phyloP scores from a whole-genome alignment of 371 early-diverging fungal species.

The Mucor indicus region DNA sequence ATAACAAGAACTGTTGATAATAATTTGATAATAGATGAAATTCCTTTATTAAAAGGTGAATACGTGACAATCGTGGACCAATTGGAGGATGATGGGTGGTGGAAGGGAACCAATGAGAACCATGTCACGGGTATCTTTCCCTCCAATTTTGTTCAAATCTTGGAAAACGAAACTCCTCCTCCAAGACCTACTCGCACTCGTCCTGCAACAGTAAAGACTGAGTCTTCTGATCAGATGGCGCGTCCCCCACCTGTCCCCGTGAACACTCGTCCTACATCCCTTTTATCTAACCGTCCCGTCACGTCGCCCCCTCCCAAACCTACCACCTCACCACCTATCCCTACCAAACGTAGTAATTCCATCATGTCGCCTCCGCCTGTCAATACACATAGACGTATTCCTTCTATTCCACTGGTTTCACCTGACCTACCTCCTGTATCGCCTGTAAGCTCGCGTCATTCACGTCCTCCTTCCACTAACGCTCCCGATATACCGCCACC shows the following conservation, averaged over 20 bases:
- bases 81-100: slow-evolving; percentile 59
- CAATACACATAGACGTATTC: slow-evolving; percentile 23
- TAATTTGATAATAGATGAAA: slow-evolving; percentile 60
- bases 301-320: slow-evolving; percentile 30
- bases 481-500: not conserved
- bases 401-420: slow-evolving; percentile 35
- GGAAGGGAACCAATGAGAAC: slow-evolving; percentile 55
- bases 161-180: slow-evolving; percentile 41
- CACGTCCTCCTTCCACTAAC: slow-evolving; percentile 26
- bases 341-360: slow-evolving; percentile 21
- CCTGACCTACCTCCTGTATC: slow-evolving; percentile 47
- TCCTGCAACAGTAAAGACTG: slow-evolving; percentile 44
- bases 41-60: slow-evolving; percentile 47
- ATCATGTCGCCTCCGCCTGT: slow-evolving; percentile 7
- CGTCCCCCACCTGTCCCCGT: slow-evolving; percentile 51
- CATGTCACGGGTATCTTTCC: slow-evolving; percentile 57
- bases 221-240: not conserved
- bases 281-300: slow-evolving; percentile 27
- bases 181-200: slow-evolving; percentile 31
- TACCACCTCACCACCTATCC: slow-evolving; percentile 24
- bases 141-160: slow-evolving; percentile 54
- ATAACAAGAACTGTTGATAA: too few relatives aligned
- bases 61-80: slow-evolving; percentile 49
- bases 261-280: slow-evolving; percentile 39
- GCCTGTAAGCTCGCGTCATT: slow-evolving; percentile 22